These are phyloP conservation scores for Epichloe gansuensis DNA, from an alignment of 2,329 filamentous ascomycete genomes.

Conservation along the genomic window DNA sequence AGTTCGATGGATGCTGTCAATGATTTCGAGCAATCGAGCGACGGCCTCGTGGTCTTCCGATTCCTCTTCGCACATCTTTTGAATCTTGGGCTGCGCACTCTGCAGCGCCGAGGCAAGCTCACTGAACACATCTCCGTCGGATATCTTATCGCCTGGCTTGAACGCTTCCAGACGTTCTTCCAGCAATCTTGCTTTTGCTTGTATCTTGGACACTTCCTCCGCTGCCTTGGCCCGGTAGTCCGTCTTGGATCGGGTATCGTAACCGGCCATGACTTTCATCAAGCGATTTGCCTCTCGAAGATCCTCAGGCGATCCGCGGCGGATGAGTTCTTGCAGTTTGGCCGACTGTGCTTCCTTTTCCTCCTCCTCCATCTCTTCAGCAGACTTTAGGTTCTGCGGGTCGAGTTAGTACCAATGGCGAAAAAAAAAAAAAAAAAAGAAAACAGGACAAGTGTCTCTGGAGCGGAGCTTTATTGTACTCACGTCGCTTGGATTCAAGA, in stretches of 20 bases:
- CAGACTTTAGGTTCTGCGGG: conserved; percentile 75
- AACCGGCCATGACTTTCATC: conserved; percentile 99
- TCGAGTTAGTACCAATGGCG: conserved; percentile 15
- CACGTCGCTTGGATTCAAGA: conserved; percentile 93
- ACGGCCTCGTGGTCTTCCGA: conserved; percentile 95
- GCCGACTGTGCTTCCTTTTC: conserved; percentile 89
- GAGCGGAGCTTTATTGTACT: conserved; percentile 23
- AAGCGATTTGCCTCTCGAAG: conserved; percentile 92
- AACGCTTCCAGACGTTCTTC: conserved; percentile 88
- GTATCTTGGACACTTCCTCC: conserved; percentile 86
- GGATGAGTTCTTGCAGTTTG: conserved; percentile 95
- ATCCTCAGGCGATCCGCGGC: conserved; percentile 81
- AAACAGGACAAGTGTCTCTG: neutral
- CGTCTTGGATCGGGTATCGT: conserved; percentile 87
- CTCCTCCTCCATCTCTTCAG: conserved; percentile 97
- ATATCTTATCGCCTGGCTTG: conserved; percentile 66
- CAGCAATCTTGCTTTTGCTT: conserved; percentile 83
- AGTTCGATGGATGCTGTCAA: conserved; percentile 95
- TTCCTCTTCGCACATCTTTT: conserved; percentile 99
- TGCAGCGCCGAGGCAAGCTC: conserved; percentile 81
- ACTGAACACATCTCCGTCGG: conserved; percentile 55
- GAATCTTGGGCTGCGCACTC: conserved; percentile 94
- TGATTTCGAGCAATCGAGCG: conserved; percentile 89
- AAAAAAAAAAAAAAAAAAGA: no score
- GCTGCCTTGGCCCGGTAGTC: conserved; percentile 97